Evolutionary conservation across 2,329 filamentous ascomycete genomes (phyloP), one percentile per base, ranked within the genome.

Genomic region (Aspergillus nomiae): DNA sequence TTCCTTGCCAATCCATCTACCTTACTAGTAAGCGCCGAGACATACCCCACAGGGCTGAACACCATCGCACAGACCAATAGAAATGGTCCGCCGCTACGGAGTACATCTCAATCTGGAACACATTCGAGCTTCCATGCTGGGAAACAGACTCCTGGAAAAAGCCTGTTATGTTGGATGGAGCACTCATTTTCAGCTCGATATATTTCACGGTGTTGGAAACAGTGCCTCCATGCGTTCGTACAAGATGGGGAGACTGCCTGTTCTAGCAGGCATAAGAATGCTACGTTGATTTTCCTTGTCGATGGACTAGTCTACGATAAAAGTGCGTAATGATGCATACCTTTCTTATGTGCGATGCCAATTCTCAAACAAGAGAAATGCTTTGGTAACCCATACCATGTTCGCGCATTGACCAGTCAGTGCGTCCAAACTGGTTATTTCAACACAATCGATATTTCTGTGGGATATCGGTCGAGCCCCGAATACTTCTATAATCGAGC

Each of bases 311-410:
- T 51, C 12, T 51, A 51, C 9, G 30, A n/a, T 51, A 9, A 19
- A 51, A 21, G 21, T 9, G 16, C 48, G 10, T 11, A n/a, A 51
- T 26, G 11, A 51, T 34, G 19, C 28, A 1, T n/a, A 51, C 34
- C 48, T 19, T 34, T 51, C 28, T 8, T 19, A 12, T 28, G 28
- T 30, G 28, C 16, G 9, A 32, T n/a, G 21, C 14, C 19, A 34
- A 30, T 32, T n/a, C 11, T 19, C 48, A 32, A 12, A 53, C 21
- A 14, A 46, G 43, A n/a, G 11, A 26, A 53, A 21, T 36, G 10
- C 55, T 53, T 55, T 32, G n/a, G 16, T 53, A 43, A 32, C 32
- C 51, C 8, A 16, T 51, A 87, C 19, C 16, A 34, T 19, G 7
- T 19, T 51, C 28, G 48, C 10, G 28, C 28, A 51, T 30, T 30